Conservation (phyloP, 208 protist species). For the Trypanosoma grayi region DNA sequence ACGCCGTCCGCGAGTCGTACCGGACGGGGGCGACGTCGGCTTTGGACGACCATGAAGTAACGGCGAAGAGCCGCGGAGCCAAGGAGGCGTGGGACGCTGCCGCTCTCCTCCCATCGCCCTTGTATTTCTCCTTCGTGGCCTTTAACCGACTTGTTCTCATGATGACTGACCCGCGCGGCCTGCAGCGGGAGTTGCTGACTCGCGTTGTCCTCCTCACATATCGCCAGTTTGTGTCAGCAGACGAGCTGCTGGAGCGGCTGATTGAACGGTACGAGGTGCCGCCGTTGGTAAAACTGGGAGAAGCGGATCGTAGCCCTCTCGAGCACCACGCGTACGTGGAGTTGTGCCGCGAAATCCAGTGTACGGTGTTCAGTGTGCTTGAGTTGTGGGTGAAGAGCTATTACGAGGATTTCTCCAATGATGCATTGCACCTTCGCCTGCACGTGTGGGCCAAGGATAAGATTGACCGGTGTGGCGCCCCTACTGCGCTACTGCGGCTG, state of each 20-base stretch:
- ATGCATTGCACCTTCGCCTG: conserved; percentile 17
- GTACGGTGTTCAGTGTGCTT: conserved; percentile 19
- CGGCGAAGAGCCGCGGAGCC: not conserved
- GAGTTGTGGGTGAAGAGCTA: conserved; percentile 26
- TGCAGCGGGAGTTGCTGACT: conserved; percentile 10
- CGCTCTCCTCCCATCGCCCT: not conserved
- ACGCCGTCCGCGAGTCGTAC: conserved; percentile 6
- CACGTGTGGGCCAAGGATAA: conserved; percentile 1
- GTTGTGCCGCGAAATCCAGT: conserved; percentile 8
- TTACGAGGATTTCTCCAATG: conserved; percentile 31
- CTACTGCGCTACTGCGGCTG: conserved; percentile 15
- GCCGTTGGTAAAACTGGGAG: conserved; percentile 12
- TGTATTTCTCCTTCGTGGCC: conserved; percentile 4
- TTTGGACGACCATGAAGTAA: not conserved
- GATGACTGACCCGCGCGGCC: conserved; percentile 19
- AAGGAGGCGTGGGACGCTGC: not conserved
- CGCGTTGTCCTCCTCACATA: conserved; percentile 32
- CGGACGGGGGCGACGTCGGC: not conserved
- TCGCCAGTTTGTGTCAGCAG: conserved; percentile 22
- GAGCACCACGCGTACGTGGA: conserved; percentile 9
- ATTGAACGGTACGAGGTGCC: conserved; percentile 28
- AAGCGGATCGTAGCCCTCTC: conserved; percentile 16
- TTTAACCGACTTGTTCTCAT: conserved; percentile 23
- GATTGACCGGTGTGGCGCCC: conserved; percentile 20
- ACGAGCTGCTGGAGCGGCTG: conserved; percentile 19